Base-by-base conservation (phyloP, 1,284 basidiomycete species). In the Butyriboletus appendiculatus region DNA sequence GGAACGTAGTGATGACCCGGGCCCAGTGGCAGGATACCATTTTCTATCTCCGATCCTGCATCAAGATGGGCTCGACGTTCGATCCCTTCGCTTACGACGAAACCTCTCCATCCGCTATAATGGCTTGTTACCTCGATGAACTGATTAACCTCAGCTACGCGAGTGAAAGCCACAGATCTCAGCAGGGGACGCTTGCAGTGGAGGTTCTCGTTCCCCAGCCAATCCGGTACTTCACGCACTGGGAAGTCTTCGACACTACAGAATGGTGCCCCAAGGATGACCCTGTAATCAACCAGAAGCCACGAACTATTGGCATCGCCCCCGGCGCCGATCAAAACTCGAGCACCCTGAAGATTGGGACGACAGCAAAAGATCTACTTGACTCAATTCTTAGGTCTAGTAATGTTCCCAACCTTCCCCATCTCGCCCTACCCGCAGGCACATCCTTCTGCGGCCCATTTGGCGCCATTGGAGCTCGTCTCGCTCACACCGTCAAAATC, bases 181-280 rank as follows among this genome's bases (percentile, higher is more conserved):
- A 16, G 37, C 53, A 50, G n/a, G 41, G 18, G 3, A 12, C 9
- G 18, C 44, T 22, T 8, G 18, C 41, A 30, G n/a, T 48, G 20
- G 54, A 58, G 42, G 56, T 58, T 30, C 33, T 58, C 14, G 56
- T 55, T 32, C 61, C 63, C 5, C 64, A 57, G n/a, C 57, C 63
- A 15, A 32, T 57, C 20, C 57, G 47, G 18, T 46, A 48, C 40
- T 50, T 33, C n/a, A 41, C 51, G 22, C 46, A 52, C 35, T 48
- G 50, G 53, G 53, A 53, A 24, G 26, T 67, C 15, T 54, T 61
- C 28, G 45, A 53, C 18, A 30, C 55, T 5, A 37, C 45, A 18
- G 62, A 66, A 50, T 73, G 68, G 71, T 70, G 63, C 42, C 71
- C 71, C 2, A 52, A 61, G 43, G 60, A 59, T 38, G 72, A 70